Conservation (phyloP, 805 yeast genomes). For the Blastobotrys terrestris region DNA sequence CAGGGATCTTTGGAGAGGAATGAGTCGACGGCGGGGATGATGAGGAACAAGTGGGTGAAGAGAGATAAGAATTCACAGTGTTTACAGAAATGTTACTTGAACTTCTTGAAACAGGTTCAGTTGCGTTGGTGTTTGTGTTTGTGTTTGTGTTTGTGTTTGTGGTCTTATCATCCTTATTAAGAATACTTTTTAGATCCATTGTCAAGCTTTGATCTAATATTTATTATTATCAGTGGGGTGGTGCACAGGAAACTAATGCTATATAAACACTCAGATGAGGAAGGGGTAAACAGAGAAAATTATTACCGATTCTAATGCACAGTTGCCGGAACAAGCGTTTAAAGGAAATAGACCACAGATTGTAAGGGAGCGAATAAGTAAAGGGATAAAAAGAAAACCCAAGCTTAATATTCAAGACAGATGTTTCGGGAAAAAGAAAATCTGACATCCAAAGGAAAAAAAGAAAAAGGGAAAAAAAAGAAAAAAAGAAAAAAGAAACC, state of each 20-base stretch:
- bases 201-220: background rate
- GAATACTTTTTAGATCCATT: constrained; percentile 10
- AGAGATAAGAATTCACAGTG: background rate
- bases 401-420: background rate
- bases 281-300: background rate
- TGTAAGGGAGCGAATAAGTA: background rate
- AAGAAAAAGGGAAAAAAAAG: no score
- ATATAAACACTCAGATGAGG: background rate
- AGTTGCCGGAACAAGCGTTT: background rate
- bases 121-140: background rate
- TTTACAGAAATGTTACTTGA: background rate
- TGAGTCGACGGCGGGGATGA: background rate
- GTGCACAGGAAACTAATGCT: background rate
- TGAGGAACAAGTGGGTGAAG: background rate
- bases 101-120: background rate
- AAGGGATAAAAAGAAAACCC: background rate
- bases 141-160: constrained; percentile 8
- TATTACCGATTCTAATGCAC: background rate
- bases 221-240: background rate
- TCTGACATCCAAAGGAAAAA: background rate
- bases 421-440: background rate
- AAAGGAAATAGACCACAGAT: background rate
- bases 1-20: background rate
- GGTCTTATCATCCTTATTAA: constrained; percentile 8
- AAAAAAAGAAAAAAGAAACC: background rate